Evolutionary conservation across 495 filamentous ascomycete genomes (phyloP).

Genomic region (Lophium mytilinum): DNA sequence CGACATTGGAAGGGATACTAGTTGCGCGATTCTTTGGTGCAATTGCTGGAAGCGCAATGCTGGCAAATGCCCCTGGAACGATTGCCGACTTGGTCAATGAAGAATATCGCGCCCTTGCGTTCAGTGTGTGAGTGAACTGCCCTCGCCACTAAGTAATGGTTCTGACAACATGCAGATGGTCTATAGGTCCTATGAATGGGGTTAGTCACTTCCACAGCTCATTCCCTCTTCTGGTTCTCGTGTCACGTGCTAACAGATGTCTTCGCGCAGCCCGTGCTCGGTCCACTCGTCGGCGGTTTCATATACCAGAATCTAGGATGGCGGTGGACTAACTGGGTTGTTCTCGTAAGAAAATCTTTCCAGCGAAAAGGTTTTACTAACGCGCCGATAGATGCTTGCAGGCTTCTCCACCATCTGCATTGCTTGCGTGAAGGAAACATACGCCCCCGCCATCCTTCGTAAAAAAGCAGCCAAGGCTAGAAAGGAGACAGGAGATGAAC

Average conservation of each 20-base stretch:
- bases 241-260: not conserved
- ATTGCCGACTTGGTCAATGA: constrained; percentile 69
- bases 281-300: constrained; percentile 61
- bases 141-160: no score
- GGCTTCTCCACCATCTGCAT: constrained; percentile 49
- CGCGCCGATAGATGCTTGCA: constrained; percentile 41
- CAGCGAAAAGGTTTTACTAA: not conserved
- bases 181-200: constrained; percentile 72
- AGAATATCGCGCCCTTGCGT: constrained; percentile 60
- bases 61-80: constrained; percentile 75
- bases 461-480: constrained; percentile 58
- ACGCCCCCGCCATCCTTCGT: constrained; percentile 64
- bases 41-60: constrained; percentile 67
- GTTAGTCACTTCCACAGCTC: constrained; percentile 34
- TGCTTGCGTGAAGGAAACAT: constrained; percentile 58
- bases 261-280: constrained; percentile 29
- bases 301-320: constrained; percentile 70
- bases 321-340: constrained; percentile 83
- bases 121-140: constrained; percentile 33
- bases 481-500: constrained; percentile 64
- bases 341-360: constrained; percentile 33
- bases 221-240: not conserved
- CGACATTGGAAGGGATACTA: constrained; percentile 55
- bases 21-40: constrained; percentile 69
- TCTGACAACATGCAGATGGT: constrained; percentile 38